Evolutionary conservation across 2,329 filamentous ascomycete genomes (phyloP), one percentile per base, ranked within the genome.

Genomic region (Grosmannia clavigera): DNA sequence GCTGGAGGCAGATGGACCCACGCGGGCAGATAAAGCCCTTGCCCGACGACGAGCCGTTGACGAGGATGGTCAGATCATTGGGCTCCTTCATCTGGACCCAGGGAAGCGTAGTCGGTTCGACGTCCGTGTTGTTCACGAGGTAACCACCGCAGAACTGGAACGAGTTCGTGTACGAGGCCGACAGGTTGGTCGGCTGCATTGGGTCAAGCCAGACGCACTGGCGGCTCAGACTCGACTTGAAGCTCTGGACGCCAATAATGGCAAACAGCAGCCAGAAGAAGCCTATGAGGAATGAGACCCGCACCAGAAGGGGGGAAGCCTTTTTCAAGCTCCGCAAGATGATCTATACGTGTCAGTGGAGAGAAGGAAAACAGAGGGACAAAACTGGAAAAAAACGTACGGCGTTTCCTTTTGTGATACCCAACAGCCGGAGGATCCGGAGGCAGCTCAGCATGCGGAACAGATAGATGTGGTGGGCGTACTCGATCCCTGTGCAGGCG

Each of bases 231-330:
- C 88, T 92, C 10, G 87, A 86, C 73, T 92, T 92, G 76, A 99
- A 99, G 73, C 89, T 96, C 71, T 99, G 95, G 27, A 99, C 88
- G 6, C 94, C 95, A 61, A 99, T 86, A 63, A 99, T 96, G 46
- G 91, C 94, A 74, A 99, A 99, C 12, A 97, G 76, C 51, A 99
- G 81, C 94, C 94, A 99, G 74, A 99, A 99, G 74, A 99, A 99
- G 16, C 88, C 82, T 65, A 99, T 91, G 27, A 99, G 78, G 69
- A 99, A 96, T 1, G 90, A 92, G 38, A 99, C 92, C 63, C 96
- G 90, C 31, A 96, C 83, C 29, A 99, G 82, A 43, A 96, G 78
- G 2, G 95, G 94, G 0, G 92, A 90, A 1, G 94, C 92, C 70
- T 96, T 95, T 70, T 99, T 99, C 62, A 99, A 73, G 80, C 92